Evolutionary conservation across 495 filamentous ascomycete genomes (phyloP), one percentile per base, ranked within the genome.

Genomic region (Trypethelium eluteriae): DNA sequence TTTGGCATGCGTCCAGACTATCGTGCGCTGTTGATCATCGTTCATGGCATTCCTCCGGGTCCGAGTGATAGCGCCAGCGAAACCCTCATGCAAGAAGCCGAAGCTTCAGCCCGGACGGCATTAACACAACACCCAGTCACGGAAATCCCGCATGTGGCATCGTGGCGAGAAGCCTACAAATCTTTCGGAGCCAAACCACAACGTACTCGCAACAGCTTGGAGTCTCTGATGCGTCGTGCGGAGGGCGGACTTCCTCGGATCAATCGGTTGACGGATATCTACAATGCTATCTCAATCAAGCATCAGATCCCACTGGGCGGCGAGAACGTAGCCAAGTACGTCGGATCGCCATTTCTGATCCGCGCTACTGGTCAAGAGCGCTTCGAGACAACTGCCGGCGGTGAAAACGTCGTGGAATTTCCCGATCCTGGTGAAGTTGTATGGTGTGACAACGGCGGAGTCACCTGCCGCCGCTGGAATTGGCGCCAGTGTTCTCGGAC

Each of bases 271-370:
- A 77, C 75, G 11, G 74, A 76, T 62, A 76, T 77, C 66, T 76
- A 76, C 68, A 77, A 76, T 61, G 73, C 74, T 25, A 74, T 77
- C 39, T 76, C 74, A 5, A 68, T 77, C 67, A 77, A 76, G 66
- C 68, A 77, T 68, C 73, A 76, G 62, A 72, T 77, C 38, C 75
- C 74, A 7, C 62, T 77, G 0, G 73, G 74, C 14, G 74, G 74
- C 39, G 75, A 77, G 59, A 74, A 77, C 56, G 59, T 77, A 7
- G 74, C 76, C 57, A 76, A 76, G 64, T 77, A 77, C 66, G 41
- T 67, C 39, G 74, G 75, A 0, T 62, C 70, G n/a, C 74, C 75
- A 53, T 69, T 70, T 14, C 62, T 77, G 62, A 62, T 73, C 38
- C 70, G 71, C 6, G 75, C 75, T 7, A 75, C 68, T 34, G 75